Evolutionary conservation across 129 eudicot genomes (phyloP).

Genomic region (Calendula officinalis): DNA sequence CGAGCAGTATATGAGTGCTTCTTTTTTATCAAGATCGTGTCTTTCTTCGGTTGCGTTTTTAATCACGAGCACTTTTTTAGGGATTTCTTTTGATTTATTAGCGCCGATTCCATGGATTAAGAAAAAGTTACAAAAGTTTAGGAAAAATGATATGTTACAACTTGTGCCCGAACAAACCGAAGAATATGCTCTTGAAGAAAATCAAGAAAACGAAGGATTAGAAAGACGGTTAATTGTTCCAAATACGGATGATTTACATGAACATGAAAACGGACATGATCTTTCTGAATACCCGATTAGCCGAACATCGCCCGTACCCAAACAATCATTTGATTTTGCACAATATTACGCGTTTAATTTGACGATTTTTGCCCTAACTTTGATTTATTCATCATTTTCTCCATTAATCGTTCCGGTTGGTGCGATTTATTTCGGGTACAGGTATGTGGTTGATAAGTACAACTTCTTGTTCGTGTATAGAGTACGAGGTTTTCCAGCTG

Average conservation of each 20-base stretch:
- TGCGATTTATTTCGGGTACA: constrained; percentile 84
- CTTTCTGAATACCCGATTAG: constrained; percentile 88
- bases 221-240: constrained; percentile 64
- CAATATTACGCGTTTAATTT: constrained; percentile 94
- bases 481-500: constrained; percentile 96
- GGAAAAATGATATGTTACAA: constrained; percentile 93
- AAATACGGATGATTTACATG: constrained; percentile 43
- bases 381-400: constrained; percentile 85
- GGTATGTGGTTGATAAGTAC: constrained; percentile 95
- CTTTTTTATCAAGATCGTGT: constrained; percentile 87
- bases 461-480: constrained; percentile 92
- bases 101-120: constrained; percentile 99
- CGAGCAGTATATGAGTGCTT: constrained; percentile 83
- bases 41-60: constrained; percentile 92
- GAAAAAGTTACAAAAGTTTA: constrained; percentile 66
- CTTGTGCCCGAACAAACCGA: constrained; percentile 87
- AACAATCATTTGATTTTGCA: constrained; percentile 92
- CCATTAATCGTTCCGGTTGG: constrained; percentile 98
- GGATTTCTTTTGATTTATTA: constrained; percentile 81
- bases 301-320: constrained; percentile 93
- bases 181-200: constrained; percentile 72
- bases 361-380: constrained; percentile 87
- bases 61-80: constrained; percentile 86
- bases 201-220: constrained; percentile 53
- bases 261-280: constrained; percentile 60